Evolutionary conservation across 352 stramenopile species (phyloP).

Genomic region (Thalassiosira sp.): DNA sequence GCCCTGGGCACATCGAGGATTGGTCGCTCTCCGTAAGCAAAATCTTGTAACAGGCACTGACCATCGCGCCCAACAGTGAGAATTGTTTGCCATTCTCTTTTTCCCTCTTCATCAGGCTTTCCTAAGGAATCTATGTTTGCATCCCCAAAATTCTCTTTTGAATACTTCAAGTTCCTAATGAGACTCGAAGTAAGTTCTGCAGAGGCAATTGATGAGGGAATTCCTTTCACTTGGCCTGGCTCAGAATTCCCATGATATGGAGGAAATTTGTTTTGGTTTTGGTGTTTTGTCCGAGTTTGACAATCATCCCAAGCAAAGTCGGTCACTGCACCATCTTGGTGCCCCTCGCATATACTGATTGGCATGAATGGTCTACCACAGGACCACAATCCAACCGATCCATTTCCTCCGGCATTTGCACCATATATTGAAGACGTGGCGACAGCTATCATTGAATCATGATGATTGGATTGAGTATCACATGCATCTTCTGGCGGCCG

Average conservation of each 20-base stretch:
- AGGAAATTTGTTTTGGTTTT: conserved; percentile 6
- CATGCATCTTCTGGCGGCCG: conserved; percentile 45
- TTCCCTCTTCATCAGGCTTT: conserved; percentile 13
- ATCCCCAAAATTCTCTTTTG: conserved; percentile 8
- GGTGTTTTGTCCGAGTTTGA: neutral
- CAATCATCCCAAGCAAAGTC: conserved; percentile 73
- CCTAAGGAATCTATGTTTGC: neutral
- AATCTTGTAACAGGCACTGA: conserved; percentile 76
- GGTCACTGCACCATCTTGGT: conserved; percentile 72
- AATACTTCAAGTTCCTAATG: conserved; percentile 5
- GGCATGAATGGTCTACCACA: conserved; percentile 74
- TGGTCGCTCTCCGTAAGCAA: conserved; percentile 63
- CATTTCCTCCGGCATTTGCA: conserved; percentile 71
- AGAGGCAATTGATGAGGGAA: neutral
- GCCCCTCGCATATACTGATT: conserved; percentile 77
- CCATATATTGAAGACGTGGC: conserved; percentile 72
- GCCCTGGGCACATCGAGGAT: conserved; percentile 56
- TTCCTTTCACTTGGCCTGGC: neutral
- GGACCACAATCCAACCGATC: conserved; percentile 72
- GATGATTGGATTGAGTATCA: conserved; percentile 34
- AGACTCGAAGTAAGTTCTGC: conserved; percentile 11
- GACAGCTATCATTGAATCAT: conserved; percentile 79
- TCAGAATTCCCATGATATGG: neutral
- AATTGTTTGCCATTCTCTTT: conserved; percentile 71
- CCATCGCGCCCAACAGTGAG: conserved; percentile 78